A percentile compares a stretch with the other conserved stretches of the same genome.
Conservation (phyloP, 495 filamentous ascomycete species). For the Amniculicola lignicola region DNA sequence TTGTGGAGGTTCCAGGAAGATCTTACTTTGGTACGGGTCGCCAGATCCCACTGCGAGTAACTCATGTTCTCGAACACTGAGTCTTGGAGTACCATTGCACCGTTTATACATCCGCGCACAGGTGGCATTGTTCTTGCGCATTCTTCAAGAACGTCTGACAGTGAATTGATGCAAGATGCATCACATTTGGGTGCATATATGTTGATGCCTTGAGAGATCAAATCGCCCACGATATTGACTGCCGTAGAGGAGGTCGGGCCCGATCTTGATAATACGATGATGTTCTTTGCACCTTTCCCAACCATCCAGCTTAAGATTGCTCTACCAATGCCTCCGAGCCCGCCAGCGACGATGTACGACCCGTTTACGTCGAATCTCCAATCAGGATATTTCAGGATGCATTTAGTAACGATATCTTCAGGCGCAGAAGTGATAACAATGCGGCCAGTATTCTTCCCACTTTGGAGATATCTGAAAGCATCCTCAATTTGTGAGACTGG, state of each 20-base stretch:
- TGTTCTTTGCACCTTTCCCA: constrained; percentile 34
- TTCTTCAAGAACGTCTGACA: not conserved
- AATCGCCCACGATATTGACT: not conserved
- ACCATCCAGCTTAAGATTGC: constrained; percentile 37
- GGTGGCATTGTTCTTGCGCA: not conserved
- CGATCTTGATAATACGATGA: constrained; percentile 34
- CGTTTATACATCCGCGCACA: not conserved
- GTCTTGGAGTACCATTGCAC: constrained; percentile 7
- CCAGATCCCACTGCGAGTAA: not conserved
- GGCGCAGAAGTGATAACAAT: not conserved
- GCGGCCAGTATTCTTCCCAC: not conserved
- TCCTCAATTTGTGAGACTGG: not conserved
- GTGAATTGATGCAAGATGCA: not conserved
- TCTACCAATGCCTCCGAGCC: constrained; percentile 40
- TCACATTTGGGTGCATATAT: not conserved
- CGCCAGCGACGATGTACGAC: constrained; percentile 42
- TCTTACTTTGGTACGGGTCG: constrained; percentile 4
- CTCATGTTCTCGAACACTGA: constrained; percentile 17
- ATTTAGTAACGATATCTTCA: not conserved
- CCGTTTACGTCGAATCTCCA: not conserved
- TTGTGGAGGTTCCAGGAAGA: constrained; percentile 19
- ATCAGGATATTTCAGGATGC: not conserved
- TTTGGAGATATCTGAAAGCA: constrained; percentile 1
- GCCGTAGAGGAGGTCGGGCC: no score
- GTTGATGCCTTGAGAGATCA: not conserved